Conservation (phyloP, 108 stramenopile genomes). For the Conticribra guillardii region DNA sequence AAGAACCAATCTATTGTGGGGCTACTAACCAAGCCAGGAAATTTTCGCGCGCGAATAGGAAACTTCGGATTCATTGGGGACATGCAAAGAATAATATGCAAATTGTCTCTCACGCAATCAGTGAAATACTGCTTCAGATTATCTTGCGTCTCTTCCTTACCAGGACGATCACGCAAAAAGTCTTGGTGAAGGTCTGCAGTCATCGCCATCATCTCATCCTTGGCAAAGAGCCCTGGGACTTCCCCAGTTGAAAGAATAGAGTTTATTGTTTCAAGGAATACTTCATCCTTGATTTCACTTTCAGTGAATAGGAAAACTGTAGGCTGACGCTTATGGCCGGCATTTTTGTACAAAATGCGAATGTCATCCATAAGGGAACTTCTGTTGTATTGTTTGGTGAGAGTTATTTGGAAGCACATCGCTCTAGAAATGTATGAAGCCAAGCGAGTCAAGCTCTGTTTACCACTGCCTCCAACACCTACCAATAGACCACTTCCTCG, state of each 20-base stretch:
- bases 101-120: slow-evolving; percentile 85
- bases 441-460: slow-evolving; percentile 86
- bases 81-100: slow-evolving; percentile 93
- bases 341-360: slow-evolving; percentile 79
- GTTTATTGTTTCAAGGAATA: slow-evolving; percentile 91
- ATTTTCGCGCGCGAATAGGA: slow-evolving; percentile 85
- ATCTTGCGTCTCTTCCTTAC: slow-evolving; percentile 82
- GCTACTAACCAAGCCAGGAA: slow-evolving; percentile 84
- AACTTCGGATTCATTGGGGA: slow-evolving; percentile 93
- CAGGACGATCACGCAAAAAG: slow-evolving; percentile 76
- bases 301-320: slow-evolving; percentile 93
- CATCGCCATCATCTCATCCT: slow-evolving; percentile 95
- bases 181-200: slow-evolving; percentile 70
- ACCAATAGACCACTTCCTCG: slow-evolving; percentile 88
- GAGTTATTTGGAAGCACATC: slow-evolving; percentile 89
- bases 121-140: slow-evolving; percentile 90
- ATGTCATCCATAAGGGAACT: slow-evolving; percentile 85
- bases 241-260: slow-evolving; percentile 89
- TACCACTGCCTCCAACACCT: slow-evolving; percentile 92
- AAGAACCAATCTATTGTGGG: slow-evolving; percentile 95
- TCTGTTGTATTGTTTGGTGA: slow-evolving; percentile 88
- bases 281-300: slow-evolving; percentile 91
- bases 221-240: slow-evolving; percentile 89
- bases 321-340: slow-evolving; percentile 80
- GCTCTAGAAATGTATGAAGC: slow-evolving; percentile 84